These are phyloP conservation scores for Populus hybrid DNA, from an alignment of 441 rosid species.

Conservation along the genomic window DNA sequence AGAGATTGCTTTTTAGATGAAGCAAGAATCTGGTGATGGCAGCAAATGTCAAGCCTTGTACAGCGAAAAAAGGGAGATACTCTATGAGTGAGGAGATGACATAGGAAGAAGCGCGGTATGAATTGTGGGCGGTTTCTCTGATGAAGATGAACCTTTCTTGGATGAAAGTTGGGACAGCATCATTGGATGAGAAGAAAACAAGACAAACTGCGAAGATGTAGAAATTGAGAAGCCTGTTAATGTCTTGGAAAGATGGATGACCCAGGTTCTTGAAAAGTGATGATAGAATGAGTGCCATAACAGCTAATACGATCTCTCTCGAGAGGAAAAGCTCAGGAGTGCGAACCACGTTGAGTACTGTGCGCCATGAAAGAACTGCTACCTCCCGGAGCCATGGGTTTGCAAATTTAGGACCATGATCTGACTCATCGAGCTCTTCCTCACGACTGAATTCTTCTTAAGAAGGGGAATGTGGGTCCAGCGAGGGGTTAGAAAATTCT, in stretches of 20 bases:
- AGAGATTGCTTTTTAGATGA: too few relatives aligned
- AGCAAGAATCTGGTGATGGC: too few relatives aligned
- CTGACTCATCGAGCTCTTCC: conserved; percentile 31
- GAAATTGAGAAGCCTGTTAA: conserved; percentile 54
- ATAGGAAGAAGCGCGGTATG: too few relatives aligned
- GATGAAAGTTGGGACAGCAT: conserved; percentile 21
- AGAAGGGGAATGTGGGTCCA: conserved; percentile 28
- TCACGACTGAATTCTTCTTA: conserved; percentile 35
- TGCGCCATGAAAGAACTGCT: conserved; percentile 32
- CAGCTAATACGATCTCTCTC: too few relatives aligned
- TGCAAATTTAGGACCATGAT: conserved; percentile 49
- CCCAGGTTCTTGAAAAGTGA: conserved; percentile 46
- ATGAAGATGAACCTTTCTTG: too few relatives aligned
- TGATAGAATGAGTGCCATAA: too few relatives aligned
- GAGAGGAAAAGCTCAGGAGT: too few relatives aligned
- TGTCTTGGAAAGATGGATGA: conserved; percentile 27
- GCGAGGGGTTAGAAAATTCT: conserved; percentile 20
- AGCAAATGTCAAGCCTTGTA: too few relatives aligned
- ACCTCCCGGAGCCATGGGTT: conserved; percentile 68
- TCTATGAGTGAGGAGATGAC: too few relatives aligned
- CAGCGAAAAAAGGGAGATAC: too few relatives aligned
- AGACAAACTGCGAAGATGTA: conserved; percentile 59
- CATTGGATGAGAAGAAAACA: conserved; percentile 64
- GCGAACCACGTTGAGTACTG: too few relatives aligned
- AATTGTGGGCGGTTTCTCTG: too few relatives aligned